Evolutionary conservation across 768 basidiomycete species (phyloP), one percentile per base, ranked within the genome.

Genomic region (Glaciozyma antarctica): DNA sequence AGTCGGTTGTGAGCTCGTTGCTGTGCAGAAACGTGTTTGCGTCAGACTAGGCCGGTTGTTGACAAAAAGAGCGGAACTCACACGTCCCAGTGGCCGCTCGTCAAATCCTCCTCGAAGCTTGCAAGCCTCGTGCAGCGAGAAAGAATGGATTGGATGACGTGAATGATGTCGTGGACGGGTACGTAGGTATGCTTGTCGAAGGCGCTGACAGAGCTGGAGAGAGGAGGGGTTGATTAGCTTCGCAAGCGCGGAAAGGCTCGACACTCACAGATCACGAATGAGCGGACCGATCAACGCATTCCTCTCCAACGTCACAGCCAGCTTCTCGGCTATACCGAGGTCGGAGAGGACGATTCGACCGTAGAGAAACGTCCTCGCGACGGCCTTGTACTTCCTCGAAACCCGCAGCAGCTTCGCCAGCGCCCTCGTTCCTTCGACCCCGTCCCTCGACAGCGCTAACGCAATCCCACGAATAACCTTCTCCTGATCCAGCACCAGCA

Each of bases 1-100:
- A 60, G 21, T 57, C 58, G 6, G 26, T 8, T 16, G 24, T 22
- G 32, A 34, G 34, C 34, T 34, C 6, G 34, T 10, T 34, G 34
- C 34, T 34, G 34, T 34, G 34, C 5, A 34, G 34, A 10, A n/a
- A n/a, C n/a, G n/a, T n/a, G n/a, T n/a, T n/a, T n/a, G n/a, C n/a
- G n/a, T n/a, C n/a, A n/a, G n/a, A n/a, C n/a, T n/a, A n/a, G n/a
- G n/a, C n/a, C n/a, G n/a, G n/a, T n/a, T n/a, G n/a, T n/a, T n/a
- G n/a, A n/a, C n/a, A n/a, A n/a, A n/a, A n/a, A n/a, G n/a, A n/a
- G n/a, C n/a, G 34, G 17, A 2, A 24, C 30, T 16, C 13, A 17
- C 16, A 67, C 55, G 44, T 67, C 66, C 54, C 54, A 64, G 9
- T 67, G 62, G 28, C 28, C 54, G 0, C 12, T 5, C 9, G 62